Evolutionary conservation across 2,329 filamentous ascomycete genomes (phyloP).

Genomic region (Trichoderma guizhouense): DNA sequence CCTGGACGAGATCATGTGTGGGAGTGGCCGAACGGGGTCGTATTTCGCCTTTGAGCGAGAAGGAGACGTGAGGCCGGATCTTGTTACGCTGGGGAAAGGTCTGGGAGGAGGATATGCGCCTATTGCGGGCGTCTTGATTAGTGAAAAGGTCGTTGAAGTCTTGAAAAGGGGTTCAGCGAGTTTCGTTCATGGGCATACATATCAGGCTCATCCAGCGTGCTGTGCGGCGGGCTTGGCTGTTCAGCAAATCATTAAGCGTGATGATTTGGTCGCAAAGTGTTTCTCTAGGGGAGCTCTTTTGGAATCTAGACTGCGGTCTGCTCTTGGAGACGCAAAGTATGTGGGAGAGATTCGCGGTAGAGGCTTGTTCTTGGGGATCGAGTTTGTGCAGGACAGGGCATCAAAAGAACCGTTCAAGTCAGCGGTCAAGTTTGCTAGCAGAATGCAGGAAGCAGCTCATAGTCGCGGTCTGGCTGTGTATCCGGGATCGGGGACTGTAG

Average conservation of each 20-base stretch:
- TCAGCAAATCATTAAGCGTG: slow-evolving; percentile 54
- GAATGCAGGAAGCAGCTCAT: slow-evolving; percentile 32
- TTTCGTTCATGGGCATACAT: slow-evolving; percentile 56
- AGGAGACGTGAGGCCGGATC: slow-evolving; percentile 53
- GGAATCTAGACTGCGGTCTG: slow-evolving; percentile 39
- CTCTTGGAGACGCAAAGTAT: slow-evolving; percentile 42
- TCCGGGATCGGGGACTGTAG: slow-evolving; percentile 59
- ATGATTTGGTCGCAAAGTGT: slow-evolving; percentile 59
- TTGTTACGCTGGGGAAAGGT: slow-evolving; percentile 65
- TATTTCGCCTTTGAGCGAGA: slow-evolving; percentile 63
- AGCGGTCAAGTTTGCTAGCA: slow-evolving; percentile 26
- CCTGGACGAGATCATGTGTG: slow-evolving; percentile 75
- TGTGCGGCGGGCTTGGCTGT: slow-evolving; percentile 63
- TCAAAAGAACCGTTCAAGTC: slow-evolving; percentile 39
- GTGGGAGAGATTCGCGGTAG: slow-evolving; percentile 61
- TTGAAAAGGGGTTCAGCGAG: slow-evolving; percentile 35
- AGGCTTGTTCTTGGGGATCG: slow-evolving; percentile 50
- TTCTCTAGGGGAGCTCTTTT: slow-evolving; percentile 49
- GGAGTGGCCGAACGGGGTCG: slow-evolving; percentile 56
- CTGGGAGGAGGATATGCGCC: slow-evolving; percentile 62
- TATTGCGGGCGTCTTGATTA: slow-evolving; percentile 58
- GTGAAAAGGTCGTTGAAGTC: slow-evolving; percentile 46
- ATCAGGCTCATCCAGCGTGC: slow-evolving; percentile 57
- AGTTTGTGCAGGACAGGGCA: slow-evolving; percentile 39
- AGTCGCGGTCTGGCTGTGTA: slow-evolving; percentile 49